Evolutionary conservation across 345 rosid genomes (phyloP).

Genomic region (Laguncularia racemosa): DNA sequence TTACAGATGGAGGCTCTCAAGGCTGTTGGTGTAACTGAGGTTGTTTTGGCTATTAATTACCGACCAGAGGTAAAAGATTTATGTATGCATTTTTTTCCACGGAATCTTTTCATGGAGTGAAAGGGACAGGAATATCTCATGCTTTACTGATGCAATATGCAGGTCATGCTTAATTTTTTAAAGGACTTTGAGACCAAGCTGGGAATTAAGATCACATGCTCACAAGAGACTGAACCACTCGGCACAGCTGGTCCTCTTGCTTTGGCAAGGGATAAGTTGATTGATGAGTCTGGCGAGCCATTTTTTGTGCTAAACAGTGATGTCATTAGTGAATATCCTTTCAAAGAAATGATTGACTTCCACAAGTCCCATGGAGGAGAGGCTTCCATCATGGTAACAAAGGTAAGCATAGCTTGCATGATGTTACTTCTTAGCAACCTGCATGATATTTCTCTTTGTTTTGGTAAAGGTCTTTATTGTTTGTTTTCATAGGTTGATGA

Average conservation of each 20-base stretch:
- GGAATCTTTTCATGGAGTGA: neutral
- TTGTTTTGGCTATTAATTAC: slow-evolving; percentile 93
- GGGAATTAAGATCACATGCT: slow-evolving; percentile 86
- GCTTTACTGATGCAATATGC: slow-evolving; percentile 8
- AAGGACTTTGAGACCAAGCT: slow-evolving; percentile 86
- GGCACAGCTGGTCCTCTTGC: slow-evolving; percentile 99
- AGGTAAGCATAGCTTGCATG: slow-evolving; percentile 37
- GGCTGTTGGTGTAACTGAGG: slow-evolving; percentile 93
- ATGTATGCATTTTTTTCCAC: neutral
- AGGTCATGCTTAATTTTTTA: slow-evolving; percentile 93
- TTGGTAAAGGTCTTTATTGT: neutral
- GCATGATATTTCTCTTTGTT: no score
- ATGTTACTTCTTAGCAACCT: neutral
- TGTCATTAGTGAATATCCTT: slow-evolving; percentile 96
- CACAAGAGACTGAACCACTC: slow-evolving; percentile 98
- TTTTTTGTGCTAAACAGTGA: slow-evolving; percentile 99
- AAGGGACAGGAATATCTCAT: neutral
- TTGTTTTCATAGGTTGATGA: slow-evolving; percentile 64
- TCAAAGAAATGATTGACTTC: slow-evolving; percentile 73
- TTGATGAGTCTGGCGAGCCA: slow-evolving; percentile 76
- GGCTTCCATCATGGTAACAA: slow-evolving; percentile 98
- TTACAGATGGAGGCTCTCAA: slow-evolving; percentile 91
- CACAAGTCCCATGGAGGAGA: slow-evolving; percentile 94
- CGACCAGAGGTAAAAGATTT: slow-evolving; percentile 75
- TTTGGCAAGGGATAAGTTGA: slow-evolving; percentile 83